Base-by-base conservation (phyloP, 2,329 filamentous ascomycete species). In the Biscogniauxia mediterranea region DNA sequence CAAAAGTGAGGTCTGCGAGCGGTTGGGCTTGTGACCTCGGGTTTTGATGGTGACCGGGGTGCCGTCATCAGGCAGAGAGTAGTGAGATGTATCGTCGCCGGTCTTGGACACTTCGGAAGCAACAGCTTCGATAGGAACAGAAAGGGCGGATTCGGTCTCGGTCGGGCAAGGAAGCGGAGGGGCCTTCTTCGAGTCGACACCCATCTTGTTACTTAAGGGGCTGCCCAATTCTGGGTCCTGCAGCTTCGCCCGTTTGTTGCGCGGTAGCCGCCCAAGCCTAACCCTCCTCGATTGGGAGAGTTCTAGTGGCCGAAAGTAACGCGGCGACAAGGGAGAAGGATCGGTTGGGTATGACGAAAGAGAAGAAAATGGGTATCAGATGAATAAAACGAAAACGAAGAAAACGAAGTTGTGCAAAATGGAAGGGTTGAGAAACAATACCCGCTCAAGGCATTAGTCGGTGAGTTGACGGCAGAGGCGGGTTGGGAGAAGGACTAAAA, bases 11-110 rank as follows among this genome's bases (percentile, higher is more conserved):
- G 93, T 96, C 79, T 96, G 93, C 53, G 92, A 96, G 69, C 85
- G 78, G 72, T 80, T 84, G 64, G 80, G 71, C 66, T 78, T 80
- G 73, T 85, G 83, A 70, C 85, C 83, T 62, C 85, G 86, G 52
- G 94, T 97, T 73, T 89, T 88, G 75, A 99, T 96, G 63, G 92
- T 98, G 71, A 99, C 89, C 51, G 93, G 93, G 57, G 91, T 94
- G 74, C 91, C 92, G 85, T 95, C 91, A 72, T 93, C 90, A 61
- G 91, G 91, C 56, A 95, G 84, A 46, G 89, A 92, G 77, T 91
- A 93, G 58, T 89, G 88, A 3, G 90, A 92, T 70, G 85, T 90
- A 75, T 86, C 84, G 75, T 88, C 85, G 68, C 85, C 88, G 63
- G 85, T 82, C 65, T 84, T 84, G 64, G 90, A 92, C 67, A 90